Percentiles rank a stretch among this genome's conserved stretches.
phyloP scores from a whole-genome alignment of 73 alveolate genomes.

The Tetrahymena borealis region DNA sequence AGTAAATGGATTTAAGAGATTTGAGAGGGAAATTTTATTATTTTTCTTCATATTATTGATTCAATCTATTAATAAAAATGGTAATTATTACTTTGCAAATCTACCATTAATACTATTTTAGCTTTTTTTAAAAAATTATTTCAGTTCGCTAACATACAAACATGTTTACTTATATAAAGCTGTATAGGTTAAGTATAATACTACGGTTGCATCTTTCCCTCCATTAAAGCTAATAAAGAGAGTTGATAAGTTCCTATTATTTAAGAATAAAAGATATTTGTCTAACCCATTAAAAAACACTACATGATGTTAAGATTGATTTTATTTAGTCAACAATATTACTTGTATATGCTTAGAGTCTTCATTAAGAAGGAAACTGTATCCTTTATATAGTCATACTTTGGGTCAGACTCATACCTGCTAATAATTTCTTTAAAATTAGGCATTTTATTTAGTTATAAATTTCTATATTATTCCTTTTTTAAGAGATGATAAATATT shows the following conservation, averaged over 20 bases:
- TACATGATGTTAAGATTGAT: too few relatives aligned
- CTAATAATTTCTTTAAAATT: not conserved
- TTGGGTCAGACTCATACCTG: not conserved
- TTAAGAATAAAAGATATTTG: too few relatives aligned
- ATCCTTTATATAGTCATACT: not conserved
- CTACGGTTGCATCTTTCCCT: conserved; percentile 43
- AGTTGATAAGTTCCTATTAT: too few relatives aligned
- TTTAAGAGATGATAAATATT: not conserved
- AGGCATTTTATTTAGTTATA: not conserved
- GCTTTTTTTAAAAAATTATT: too few relatives aligned
- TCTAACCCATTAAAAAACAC: too few relatives aligned
- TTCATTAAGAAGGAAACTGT: not conserved
- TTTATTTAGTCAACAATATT: not conserved
- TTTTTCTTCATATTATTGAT: not conserved
- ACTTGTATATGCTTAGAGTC: not conserved
- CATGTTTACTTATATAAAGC: conserved; percentile 28
- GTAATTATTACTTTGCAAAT: too few relatives aligned
- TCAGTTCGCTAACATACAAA: too few relatives aligned
- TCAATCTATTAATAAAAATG: not conserved
- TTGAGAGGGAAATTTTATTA: not conserved
- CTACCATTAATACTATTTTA: too few relatives aligned
- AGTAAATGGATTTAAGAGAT: conserved; percentile 17
- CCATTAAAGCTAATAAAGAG: conserved; percentile 29
- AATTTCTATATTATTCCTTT: not conserved
- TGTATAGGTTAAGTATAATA: conserved; percentile 9